phyloP scores from a whole-genome alignment of 2,329 filamentous ascomycete species.

The Penicillium sclerotiorum region DNA sequence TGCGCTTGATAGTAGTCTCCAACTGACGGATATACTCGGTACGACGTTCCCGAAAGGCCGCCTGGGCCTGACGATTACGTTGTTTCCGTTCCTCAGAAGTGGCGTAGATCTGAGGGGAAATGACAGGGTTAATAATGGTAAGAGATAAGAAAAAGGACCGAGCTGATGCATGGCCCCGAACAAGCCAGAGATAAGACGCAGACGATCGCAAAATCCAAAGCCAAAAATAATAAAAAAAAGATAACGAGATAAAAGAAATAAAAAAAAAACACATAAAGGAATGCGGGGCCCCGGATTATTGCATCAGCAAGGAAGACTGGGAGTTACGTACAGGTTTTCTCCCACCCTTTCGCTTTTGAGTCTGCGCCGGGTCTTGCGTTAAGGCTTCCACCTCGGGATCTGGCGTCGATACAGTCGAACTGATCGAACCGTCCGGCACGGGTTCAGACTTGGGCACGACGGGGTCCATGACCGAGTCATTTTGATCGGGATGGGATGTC shows the following conservation, averaged over 20 bases:
- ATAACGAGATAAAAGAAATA: conserved; percentile 11
- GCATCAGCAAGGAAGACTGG: conserved; percentile 10
- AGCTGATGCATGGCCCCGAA: background rate
- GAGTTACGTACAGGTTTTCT: conserved; percentile 81
- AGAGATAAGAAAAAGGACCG: background rate
- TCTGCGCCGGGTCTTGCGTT: conserved; percentile 48
- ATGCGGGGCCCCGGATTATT: conserved; percentile 37
- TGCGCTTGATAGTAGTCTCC: conserved; percentile 93
- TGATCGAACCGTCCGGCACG: conserved; percentile 45
- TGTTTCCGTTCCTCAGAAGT: conserved; percentile 99
- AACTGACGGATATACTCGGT: conserved; percentile 99
- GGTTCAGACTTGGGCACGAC: conserved; percentile 48
- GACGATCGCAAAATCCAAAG: conserved; percentile 3
- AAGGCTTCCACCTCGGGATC: conserved; percentile 46
- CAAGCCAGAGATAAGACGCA: background rate
- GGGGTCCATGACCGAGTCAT: conserved; percentile 44
- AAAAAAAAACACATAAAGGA: too few species aligned
- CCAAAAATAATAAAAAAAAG: conserved; percentile 15
- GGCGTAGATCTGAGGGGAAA: conserved; percentile 79
- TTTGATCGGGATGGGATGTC: conserved; percentile 40
- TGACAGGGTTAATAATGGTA: background rate
- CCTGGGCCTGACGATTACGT: conserved; percentile 94
- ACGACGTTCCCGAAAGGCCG: conserved; percentile 91
- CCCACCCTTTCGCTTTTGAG: conserved; percentile 93
- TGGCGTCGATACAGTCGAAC: conserved; percentile 50